phyloP scores from a whole-genome alignment of 164 flowering plant genomes.

The Chloranthus sessilifolius region DNA sequence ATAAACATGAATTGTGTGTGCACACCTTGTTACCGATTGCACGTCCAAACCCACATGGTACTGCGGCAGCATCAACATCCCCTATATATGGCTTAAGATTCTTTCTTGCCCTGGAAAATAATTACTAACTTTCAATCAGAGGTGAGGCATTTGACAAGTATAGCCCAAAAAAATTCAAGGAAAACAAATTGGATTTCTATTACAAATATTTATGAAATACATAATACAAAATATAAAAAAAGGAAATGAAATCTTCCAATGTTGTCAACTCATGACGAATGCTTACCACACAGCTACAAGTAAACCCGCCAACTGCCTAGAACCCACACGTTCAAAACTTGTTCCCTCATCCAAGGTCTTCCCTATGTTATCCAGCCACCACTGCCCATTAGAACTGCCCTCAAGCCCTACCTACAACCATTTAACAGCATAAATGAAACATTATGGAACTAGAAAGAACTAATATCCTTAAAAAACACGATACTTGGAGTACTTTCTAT shows the following conservation, averaged over 20 bases:
- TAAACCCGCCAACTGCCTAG: conserved; percentile 93
- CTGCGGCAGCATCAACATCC: conserved; percentile 89
- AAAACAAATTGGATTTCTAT: not conserved
- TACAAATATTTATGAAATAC: too few relatives aligned
- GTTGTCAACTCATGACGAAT: not conserved
- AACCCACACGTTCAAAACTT: conserved; percentile 82
- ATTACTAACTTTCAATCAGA: conserved; percentile 3
- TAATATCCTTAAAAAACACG: too few relatives aligned
- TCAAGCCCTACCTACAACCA: conserved; percentile 83
- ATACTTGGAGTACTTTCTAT: too few relatives aligned
- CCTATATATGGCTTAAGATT: conserved; percentile 63
- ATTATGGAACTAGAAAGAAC: too few relatives aligned
- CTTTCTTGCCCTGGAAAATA: conserved; percentile 60
- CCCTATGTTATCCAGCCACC: conserved; percentile 92
- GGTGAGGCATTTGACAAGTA: not conserved
- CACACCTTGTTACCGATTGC: conserved; percentile 93
- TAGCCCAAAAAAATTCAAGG: not conserved
- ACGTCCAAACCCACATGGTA: conserved; percentile 95
- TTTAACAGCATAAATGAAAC: conserved; percentile 7
- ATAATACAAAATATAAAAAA: not conserved
- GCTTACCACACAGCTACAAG: conserved; percentile 79
- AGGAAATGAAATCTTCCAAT: not conserved
- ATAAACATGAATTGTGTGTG: not conserved
- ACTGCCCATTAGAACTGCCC: conserved; percentile 80
- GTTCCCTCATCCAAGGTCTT: conserved; percentile 65